phyloP scores from a whole-genome alignment of 2,329 filamentous ascomycete species.

The Thermoascus crustaceus region DNA sequence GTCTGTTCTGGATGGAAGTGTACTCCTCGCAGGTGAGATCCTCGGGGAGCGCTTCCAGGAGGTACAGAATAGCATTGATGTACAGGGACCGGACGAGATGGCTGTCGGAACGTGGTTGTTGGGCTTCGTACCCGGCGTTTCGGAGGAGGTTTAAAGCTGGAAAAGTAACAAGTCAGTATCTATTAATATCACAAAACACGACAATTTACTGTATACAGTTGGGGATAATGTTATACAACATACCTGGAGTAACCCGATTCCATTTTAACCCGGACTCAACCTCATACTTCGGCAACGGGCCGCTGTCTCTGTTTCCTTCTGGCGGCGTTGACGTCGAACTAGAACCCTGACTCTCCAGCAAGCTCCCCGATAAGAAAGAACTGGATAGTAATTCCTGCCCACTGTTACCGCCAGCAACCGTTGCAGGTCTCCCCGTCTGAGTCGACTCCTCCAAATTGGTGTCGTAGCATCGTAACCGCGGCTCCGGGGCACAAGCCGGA shows the following conservation, averaged over 20 bases:
- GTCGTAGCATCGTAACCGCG: neutral
- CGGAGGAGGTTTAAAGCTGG: conserved; percentile 29
- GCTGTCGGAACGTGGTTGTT: conserved; percentile 22
- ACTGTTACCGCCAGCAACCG: neutral
- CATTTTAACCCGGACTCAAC: conserved; percentile 24
- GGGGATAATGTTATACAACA: conserved; percentile 3
- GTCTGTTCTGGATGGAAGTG: conserved; percentile 17
- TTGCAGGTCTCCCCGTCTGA: neutral
- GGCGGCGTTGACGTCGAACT: too few species aligned
- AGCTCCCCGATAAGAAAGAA: too few species aligned
- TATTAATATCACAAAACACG: too few species aligned
- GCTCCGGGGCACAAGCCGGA: neutral
- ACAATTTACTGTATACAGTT: neutral
- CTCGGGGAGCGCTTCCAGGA: conserved; percentile 27
- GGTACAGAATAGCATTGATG: conserved; percentile 30
- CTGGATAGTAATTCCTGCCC: neutral
- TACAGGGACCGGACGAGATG: conserved; percentile 27
- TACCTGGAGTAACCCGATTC: conserved; percentile 29
- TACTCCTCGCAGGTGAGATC: conserved; percentile 24
- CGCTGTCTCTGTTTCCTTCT: too few species aligned
- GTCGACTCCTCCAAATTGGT: neutral
- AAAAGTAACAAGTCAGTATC: neutral
- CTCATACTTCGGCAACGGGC: conserved; percentile 17
- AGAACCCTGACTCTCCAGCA: too few species aligned
- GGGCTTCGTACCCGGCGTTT: conserved; percentile 27